Evolutionary conservation across 1,139 yeast species (phyloP).

Genomic region (Trichomonascaceae sp.): DNA sequence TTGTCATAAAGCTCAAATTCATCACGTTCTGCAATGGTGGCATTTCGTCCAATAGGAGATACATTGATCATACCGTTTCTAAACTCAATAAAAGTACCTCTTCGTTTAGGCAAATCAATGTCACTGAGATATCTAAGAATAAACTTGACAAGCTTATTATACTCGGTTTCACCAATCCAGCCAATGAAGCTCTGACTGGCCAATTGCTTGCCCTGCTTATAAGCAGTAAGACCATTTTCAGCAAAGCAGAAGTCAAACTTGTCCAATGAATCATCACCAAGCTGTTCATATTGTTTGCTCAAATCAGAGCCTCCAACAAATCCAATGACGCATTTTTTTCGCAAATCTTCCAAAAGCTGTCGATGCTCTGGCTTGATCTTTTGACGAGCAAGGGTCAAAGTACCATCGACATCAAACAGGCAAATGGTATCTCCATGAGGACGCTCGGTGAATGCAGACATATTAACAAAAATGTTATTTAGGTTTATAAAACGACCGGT

Average conservation of each 20-base stretch:
- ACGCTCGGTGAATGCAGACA: conserved; percentile 30
- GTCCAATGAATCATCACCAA: conserved; percentile 63
- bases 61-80: conserved; percentile 99
- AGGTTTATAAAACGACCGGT: not conserved
- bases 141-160: conserved; percentile 81
- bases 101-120: conserved; percentile 69
- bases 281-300: conserved; percentile 90
- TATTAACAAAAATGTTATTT: not conserved
- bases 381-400: conserved; percentile 96
- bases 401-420: conserved; percentile 96
- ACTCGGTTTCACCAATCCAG: conserved; percentile 94
- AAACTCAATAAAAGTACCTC: conserved; percentile 98
- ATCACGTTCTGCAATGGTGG: conserved; percentile 86
- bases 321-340: conserved; percentile 90
- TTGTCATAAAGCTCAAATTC: conserved; percentile 84
- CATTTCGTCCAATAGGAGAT: conserved; percentile 98
- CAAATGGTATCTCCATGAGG: conserved; percentile 43
- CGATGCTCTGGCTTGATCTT: conserved; percentile 73
- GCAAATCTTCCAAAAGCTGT: conserved; percentile 60
- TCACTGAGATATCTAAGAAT: conserved; percentile 78
- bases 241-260: conserved; percentile 94
- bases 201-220: conserved; percentile 78
- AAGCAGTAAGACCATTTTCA: conserved; percentile 97
- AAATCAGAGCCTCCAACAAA: conserved; percentile 98
- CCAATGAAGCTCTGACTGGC: conserved; percentile 89